Evolutionary conservation across 192 early-diverging fungal genomes (phyloP).

Genomic region (Allomyces macrogynus): DNA sequence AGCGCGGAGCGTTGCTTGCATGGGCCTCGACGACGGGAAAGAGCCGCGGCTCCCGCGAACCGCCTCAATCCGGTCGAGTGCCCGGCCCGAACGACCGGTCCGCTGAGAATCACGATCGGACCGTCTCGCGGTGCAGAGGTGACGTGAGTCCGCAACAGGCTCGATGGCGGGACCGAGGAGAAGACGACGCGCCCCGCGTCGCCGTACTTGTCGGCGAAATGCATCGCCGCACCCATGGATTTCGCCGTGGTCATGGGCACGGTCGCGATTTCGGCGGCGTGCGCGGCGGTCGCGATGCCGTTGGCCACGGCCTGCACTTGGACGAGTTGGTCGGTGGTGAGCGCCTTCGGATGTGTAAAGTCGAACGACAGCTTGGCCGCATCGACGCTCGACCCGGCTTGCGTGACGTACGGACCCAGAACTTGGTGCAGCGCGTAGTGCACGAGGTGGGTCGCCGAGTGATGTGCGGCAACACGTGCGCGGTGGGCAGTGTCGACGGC

Average conservation of each 20-base stretch:
- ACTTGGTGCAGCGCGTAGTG: conserved; percentile 27
- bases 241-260: conserved; percentile 25
- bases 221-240: conserved; percentile 23
- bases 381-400: conserved; percentile 32
- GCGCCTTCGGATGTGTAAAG: conserved; percentile 27
- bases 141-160: conserved; percentile 37
- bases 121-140: conserved; percentile 18
- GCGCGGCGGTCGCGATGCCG: conserved; percentile 12
- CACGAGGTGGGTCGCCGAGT: conserved; percentile 34
- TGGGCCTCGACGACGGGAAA: neutral
- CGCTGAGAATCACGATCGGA: conserved; percentile 32
- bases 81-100: conserved; percentile 36
- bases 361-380: conserved; percentile 31
- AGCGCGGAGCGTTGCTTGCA: neutral
- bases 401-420: conserved; percentile 20
- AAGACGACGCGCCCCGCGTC: conserved; percentile 30
- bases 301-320: conserved; percentile 33
- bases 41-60: conserved; percentile 18
- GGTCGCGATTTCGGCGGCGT: conserved; percentile 11
- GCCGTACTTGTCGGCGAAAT: conserved; percentile 33
- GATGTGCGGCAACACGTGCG: conserved; percentile 25
- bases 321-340: conserved; percentile 17
- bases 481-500: conserved; percentile 18
- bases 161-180: conserved; percentile 22
- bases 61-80: conserved; percentile 37